Evolutionary conservation across 2,329 filamentous ascomycete species (phyloP), one percentile per base, ranked within the genome.

Genomic region (Emericellopsis atlantica): DNA sequence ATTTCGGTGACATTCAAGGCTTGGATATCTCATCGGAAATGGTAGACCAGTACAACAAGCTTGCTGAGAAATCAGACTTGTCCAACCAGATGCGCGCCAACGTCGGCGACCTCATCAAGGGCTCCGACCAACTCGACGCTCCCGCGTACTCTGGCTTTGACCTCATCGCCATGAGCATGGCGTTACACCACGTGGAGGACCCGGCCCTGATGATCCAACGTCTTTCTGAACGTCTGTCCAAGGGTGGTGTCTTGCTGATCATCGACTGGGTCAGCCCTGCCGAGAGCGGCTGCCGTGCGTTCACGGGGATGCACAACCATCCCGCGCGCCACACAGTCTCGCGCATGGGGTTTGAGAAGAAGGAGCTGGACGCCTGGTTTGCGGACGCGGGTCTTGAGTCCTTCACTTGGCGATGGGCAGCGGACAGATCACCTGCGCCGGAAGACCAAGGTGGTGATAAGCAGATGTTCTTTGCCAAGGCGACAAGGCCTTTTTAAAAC

Each of bases 131-230:
- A 26, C 40, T 55, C 9, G n/a, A 44, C 24, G 43, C 46, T 0
- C 39, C 48, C 3, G 50, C 49, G 29, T 53, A 52, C 36, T 42
- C 42, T 40, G 37, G 43, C 14, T 62, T 62, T 37, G 60, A 61
- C 38, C 40, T 58, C 6, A 48, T 52, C 6, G 50, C 57, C 24
- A 61, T 61, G 41, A 54, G 51, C 11, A 51, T 61, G 51, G 57
- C 60, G 0, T 54, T 63, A 1, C 60, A 63, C 33, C 60, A 63
- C 33, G 50, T 63, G 8, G 46, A 53, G 4, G 49, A 61, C 26
- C 46, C 51, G 0, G 44, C 47, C 0, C 39, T 34, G 2, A 56
- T 60, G 51, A 41, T 62, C 3, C 15, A 35, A 0, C 49, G 47
- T 6, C 52, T 63, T 2, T 45, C 52, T 1, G 48, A 51, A 16